A percentile compares a stretch with the other conserved stretches of the same genome.
Conservation (phyloP, 495 filamentous ascomycete genomes). For the Daldinia bambusicola region DNA sequence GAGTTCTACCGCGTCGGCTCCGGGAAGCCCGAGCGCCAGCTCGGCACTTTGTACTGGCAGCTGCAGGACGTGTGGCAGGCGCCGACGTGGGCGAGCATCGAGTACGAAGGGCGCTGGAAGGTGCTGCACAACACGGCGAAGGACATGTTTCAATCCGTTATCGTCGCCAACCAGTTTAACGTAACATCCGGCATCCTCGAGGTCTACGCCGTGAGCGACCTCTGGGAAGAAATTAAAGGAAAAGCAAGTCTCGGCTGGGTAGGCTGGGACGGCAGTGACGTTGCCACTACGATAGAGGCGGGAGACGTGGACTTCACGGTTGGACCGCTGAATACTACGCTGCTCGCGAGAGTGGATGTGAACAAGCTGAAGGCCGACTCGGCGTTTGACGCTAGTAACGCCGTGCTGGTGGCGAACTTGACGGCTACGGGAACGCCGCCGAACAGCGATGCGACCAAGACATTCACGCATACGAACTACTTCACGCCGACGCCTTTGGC, state of each 20-base stretch:
- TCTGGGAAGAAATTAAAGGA: constrained; percentile 55
- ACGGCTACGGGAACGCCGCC: constrained; percentile 63
- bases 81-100: constrained; percentile 72
- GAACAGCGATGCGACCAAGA: constrained; percentile 59
- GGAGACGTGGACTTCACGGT: constrained; percentile 58
- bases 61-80: constrained; percentile 77
- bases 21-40: constrained; percentile 67
- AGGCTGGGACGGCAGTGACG: constrained; percentile 40
- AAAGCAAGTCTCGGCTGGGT: constrained; percentile 46
- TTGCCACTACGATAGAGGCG: constrained; percentile 1
- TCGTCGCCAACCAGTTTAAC: constrained; percentile 72
- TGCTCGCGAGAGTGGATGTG: constrained; percentile 59
- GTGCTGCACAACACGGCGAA: constrained; percentile 68
- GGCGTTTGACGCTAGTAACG: constrained; percentile 53
- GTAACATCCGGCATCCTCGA: constrained; percentile 62
- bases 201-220: constrained; percentile 69
- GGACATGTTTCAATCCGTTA: constrained; percentile 69
- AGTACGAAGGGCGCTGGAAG: constrained; percentile 74
- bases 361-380: constrained; percentile 19
- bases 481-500: constrained; percentile 65
- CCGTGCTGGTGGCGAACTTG: constrained; percentile 66
- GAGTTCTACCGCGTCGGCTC: constrained; percentile 73
- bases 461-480: constrained; percentile 66
- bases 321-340: constrained; percentile 70
- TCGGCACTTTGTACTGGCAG: constrained; percentile 76